These are phyloP conservation scores for Chlamydomonas asymmetrica DNA, from an alignment of 139 green algal species.

Conservation along the genomic window DNA sequence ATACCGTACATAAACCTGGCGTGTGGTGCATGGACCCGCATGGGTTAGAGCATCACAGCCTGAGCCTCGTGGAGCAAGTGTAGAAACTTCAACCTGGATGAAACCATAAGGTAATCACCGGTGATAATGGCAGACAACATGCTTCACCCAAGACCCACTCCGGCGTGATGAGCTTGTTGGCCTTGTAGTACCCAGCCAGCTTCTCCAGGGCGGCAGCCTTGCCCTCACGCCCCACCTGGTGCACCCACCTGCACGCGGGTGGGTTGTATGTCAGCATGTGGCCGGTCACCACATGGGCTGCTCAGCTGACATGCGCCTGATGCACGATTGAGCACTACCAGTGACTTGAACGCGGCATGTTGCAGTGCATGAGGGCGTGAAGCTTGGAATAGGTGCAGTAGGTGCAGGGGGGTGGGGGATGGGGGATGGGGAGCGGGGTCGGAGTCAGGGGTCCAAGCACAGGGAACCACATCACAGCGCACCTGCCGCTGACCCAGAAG, in stretches of 20 bases:
- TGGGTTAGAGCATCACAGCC: too few relatives aligned
- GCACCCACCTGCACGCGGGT: slow-evolving; percentile 21
- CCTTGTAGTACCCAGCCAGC: slow-evolving; percentile 13
- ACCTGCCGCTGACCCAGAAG: slow-evolving; percentile 83
- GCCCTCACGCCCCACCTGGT: slow-evolving; percentile 16
- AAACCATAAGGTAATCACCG: too few relatives aligned
- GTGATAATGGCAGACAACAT: too few relatives aligned
- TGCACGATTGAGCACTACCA: too few relatives aligned
- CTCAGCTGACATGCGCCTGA: background rate
- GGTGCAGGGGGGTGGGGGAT: background rate
- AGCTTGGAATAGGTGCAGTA: background rate
- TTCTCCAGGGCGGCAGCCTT: slow-evolving; percentile 21
- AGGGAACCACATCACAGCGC: background rate
- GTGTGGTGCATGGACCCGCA: too few relatives aligned
- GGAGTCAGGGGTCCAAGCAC: too few relatives aligned
- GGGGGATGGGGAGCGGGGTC: background rate
- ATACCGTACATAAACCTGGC: too few relatives aligned
- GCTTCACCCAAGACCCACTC: too few relatives aligned
- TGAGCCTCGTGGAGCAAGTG: too few relatives aligned
- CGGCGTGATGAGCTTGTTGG: slow-evolving; percentile 17
- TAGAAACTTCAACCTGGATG: too few relatives aligned
- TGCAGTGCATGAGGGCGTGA: background rate
- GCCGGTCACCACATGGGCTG: background rate
- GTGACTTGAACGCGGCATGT: background rate
- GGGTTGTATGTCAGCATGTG: background rate